phyloP scores from a whole-genome alignment of 169 alveolate species.

The Theileria equi region DNA sequence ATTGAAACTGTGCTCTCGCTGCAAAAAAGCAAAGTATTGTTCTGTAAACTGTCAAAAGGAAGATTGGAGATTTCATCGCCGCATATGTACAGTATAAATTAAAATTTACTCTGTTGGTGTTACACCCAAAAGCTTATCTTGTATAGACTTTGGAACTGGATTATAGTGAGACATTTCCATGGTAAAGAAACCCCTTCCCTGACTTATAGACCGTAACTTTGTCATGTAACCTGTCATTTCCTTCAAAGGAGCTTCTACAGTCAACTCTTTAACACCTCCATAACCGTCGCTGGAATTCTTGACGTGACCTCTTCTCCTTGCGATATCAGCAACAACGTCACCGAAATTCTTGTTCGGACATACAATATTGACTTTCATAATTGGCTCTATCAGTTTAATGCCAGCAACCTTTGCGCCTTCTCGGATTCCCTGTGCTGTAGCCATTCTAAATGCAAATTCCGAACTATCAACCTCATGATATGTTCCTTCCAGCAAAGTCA shows the following conservation, averaged over 20 bases:
- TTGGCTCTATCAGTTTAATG: slow-evolving; percentile 84
- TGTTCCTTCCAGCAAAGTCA: slow-evolving; percentile 81
- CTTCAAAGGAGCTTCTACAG: slow-evolving; percentile 75
- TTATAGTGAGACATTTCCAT: slow-evolving; percentile 81
- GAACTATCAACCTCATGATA: slow-evolving; percentile 85
- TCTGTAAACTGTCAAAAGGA: slow-evolving; percentile 80
- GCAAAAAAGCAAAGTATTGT: slow-evolving; percentile 85
- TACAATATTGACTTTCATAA: slow-evolving; percentile 80
- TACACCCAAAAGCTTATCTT: slow-evolving; percentile 38
- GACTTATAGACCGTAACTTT: slow-evolving; percentile 76
- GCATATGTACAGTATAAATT: slow-evolving; percentile 67
- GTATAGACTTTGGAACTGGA: slow-evolving; percentile 62
- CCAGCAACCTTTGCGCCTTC: slow-evolving; percentile 79
- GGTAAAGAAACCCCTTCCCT: slow-evolving; percentile 82
- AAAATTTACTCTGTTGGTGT: slow-evolving; percentile 2
- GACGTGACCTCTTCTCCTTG: slow-evolving; percentile 66
- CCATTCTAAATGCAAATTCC: slow-evolving; percentile 85
- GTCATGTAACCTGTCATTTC: slow-evolving; percentile 83
- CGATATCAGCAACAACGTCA: slow-evolving; percentile 73
- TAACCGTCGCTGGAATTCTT: slow-evolving; percentile 59
- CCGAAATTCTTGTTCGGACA: slow-evolving; percentile 79
- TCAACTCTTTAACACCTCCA: slow-evolving; percentile 53
- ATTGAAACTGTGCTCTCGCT: slow-evolving; percentile 75
- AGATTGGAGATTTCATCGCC: slow-evolving; percentile 83
- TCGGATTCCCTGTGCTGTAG: slow-evolving; percentile 79